Percentiles rank a stretch among this genome's conserved stretches.
These are phyloP conservation scores for Chlorella sp. DNA, from an alignment of 139 green algal species.

Conservation along the genomic window DNA sequence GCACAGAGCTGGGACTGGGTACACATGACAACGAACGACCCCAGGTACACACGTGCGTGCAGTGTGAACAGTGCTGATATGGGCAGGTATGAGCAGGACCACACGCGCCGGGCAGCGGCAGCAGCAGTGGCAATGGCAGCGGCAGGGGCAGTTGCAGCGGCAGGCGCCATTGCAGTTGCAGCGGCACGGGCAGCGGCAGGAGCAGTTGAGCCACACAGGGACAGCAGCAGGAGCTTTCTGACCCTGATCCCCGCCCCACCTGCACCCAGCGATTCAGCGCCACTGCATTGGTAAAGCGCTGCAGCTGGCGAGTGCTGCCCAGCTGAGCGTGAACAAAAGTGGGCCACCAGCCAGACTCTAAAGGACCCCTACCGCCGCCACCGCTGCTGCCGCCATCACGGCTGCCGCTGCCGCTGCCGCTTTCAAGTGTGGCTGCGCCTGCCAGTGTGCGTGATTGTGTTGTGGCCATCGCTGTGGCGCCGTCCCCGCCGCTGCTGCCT, in stretches of 20 bases:
- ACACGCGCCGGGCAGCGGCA: too few relatives aligned
- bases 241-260: not conserved
- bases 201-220: not conserved
- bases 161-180: too few relatives aligned
- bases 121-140: not conserved
- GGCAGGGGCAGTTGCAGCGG: too few relatives aligned
- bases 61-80: too few relatives aligned
- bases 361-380: not conserved
- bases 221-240: not conserved
- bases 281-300: slow-evolving; percentile 63
- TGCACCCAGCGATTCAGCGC: slow-evolving; percentile 12
- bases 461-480: not conserved
- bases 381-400: not conserved
- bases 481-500: not conserved
- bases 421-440: not conserved
- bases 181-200: too few relatives aligned
- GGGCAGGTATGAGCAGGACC: too few relatives aligned
- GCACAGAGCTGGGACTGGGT: too few relatives aligned
- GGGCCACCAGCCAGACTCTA: slow-evolving; percentile 47
- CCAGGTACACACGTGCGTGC: too few relatives aligned
- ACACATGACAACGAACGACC: too few relatives aligned
- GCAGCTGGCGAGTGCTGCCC: slow-evolving; percentile 56
- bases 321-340: slow-evolving; percentile 54
- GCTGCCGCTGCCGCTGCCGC: not conserved
- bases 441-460: too few relatives aligned